These are phyloP conservation scores for Microdochium trichocladiopsis DNA, from an alignment of 2,329 filamentous ascomycete genomes.

Conservation along the genomic window DNA sequence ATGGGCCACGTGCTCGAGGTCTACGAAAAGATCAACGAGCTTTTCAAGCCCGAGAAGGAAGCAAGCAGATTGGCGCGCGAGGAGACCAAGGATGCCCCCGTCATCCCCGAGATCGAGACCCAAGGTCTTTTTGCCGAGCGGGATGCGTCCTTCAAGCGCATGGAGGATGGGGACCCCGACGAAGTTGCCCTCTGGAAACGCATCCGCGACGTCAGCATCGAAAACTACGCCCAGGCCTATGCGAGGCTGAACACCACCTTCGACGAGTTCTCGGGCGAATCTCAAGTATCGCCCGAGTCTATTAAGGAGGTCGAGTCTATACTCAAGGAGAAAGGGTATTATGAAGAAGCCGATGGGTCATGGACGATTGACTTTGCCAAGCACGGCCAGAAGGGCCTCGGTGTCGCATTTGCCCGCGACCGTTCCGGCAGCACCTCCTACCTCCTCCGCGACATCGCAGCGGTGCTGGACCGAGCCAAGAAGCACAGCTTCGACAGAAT, in stretches of 20 bases:
- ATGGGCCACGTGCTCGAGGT: conserved; percentile 64
- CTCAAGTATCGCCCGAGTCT: conserved; percentile 45
- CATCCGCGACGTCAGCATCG: conserved; percentile 46
- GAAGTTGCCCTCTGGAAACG: conserved; percentile 45
- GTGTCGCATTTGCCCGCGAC: conserved; percentile 59
- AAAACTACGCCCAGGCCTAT: conserved; percentile 46
- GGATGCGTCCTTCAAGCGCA: conserved; percentile 50
- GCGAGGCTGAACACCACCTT: conserved; percentile 47
- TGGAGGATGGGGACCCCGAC: conserved; percentile 49
- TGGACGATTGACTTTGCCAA: conserved; percentile 64
- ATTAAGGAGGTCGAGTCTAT: conserved; percentile 49
- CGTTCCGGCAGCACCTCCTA: conserved; percentile 59
- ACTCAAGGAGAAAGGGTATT: conserved; percentile 51
- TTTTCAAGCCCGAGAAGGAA: conserved; percentile 48
- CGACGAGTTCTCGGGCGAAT: conserved; percentile 58
- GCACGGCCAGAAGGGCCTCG: conserved; percentile 59
- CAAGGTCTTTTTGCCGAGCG: conserved; percentile 35
- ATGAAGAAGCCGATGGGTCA: conserved; percentile 51
- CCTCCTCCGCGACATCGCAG: conserved; percentile 62
- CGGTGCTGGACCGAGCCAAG: conserved; percentile 54
- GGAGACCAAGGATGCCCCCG: conserved; percentile 28
- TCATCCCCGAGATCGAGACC: conserved; percentile 26
- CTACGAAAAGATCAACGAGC: conserved; percentile 56
- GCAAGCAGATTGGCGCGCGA: conserved; percentile 39
- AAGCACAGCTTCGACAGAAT: conserved; percentile 31